Base-by-base conservation (phyloP, 352 stramenopile species). In the Pythium chondricola region DNA sequence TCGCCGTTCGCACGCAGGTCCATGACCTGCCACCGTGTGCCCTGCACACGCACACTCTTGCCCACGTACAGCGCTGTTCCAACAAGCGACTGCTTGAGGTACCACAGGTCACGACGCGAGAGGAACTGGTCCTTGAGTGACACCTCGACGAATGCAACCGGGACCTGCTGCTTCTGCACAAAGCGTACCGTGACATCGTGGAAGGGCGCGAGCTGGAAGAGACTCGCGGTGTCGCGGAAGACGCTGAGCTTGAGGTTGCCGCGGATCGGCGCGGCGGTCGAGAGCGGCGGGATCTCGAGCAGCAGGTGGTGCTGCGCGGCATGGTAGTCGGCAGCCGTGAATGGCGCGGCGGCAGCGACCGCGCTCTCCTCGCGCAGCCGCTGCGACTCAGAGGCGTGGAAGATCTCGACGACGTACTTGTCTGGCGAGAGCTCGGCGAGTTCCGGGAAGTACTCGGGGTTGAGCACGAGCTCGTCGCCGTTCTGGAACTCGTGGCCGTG, bases 81-180 rank as follows among this genome's bases (percentile, higher is more conserved):
- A 1, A 80, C 64, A 37, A 93, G 67, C 14, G 75, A 76, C 20
- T 85, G 65, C 49, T 86, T 72, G 3, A 93, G 25, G 53, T 90
- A 93, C 77, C 86, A 96, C 33, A 97, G 69, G 54, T 97, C 87
- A 26, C 78, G 82, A n/a, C 89, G 84, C 18, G 87, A 95, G 53
- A 97, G 71, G 62, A 96, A 97, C 61, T 97, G 83, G 64, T 95
- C 83, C 47, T 95, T 95, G 35, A 96, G 68, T 24, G 81, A 88
- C 25, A 95, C 69, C 61, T 97, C 88, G 29, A 97, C 83, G 49
- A 95, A 95, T 42, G 95, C 80, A 43, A 95, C 64, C 27, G 76
- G 67, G 20, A 92, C 85, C 22, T 78, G 64, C 17, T 67, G 61
- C 63, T 91, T 90, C 29, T 82, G 66, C 17, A 95, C 54, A 44